A percentile compares a stretch with the other conserved stretches of the same genome.
phyloP scores from a whole-genome alignment of 2,329 filamentous ascomycete species.

The Cladophialophora chaetospira region DNA sequence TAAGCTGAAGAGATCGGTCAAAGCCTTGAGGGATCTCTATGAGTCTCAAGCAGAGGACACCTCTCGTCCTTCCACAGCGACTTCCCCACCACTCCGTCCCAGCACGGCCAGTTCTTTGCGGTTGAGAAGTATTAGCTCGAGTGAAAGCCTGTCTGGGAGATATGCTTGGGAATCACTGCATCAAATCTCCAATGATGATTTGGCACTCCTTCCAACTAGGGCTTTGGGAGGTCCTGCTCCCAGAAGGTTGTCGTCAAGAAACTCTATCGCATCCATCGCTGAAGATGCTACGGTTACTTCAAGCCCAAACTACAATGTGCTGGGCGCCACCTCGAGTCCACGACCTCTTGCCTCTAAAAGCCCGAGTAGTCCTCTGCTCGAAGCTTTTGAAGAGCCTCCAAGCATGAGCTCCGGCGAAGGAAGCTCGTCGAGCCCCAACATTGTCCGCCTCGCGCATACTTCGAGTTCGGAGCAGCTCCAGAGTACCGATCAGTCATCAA shows the following conservation, averaged over 20 bases:
- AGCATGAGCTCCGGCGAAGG: conserved; percentile 24
- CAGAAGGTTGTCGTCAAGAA: conserved; percentile 23
- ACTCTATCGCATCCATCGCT: conserved; percentile 27
- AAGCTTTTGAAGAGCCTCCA: conserved; percentile 17
- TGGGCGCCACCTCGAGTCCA: conserved; percentile 25
- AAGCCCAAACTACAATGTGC: conserved; percentile 31
- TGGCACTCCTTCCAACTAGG: conserved; percentile 28
- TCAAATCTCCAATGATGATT: conserved; percentile 30
- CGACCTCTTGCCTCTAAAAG: conserved; percentile 18
- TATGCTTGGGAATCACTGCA: conserved; percentile 31
- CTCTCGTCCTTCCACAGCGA: conserved; percentile 31
- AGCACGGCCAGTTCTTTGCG: conserved; percentile 26
- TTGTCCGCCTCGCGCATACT: conserved; percentile 41
- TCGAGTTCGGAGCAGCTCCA: conserved; percentile 37
- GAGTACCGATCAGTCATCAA: conserved; percentile 36
- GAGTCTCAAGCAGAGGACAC: conserved; percentile 33
- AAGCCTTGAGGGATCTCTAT: conserved; percentile 33
- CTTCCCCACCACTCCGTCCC: conserved; percentile 28
- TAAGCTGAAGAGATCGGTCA: conserved; percentile 33
- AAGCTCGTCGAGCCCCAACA: conserved; percentile 44
- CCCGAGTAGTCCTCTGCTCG: conserved; percentile 11
- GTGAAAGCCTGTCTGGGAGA: conserved; percentile 29
- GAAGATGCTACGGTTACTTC: conserved; percentile 19
- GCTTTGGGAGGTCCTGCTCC: conserved; percentile 12
- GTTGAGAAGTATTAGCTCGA: conserved; percentile 32